A percentile compares a stretch with the other conserved stretches of the same genome.
These are phyloP conservation scores for Leucocoprinus birnbaumii DNA, from an alignment of 768 basidiomycete genomes.

Conservation along the genomic window DNA sequence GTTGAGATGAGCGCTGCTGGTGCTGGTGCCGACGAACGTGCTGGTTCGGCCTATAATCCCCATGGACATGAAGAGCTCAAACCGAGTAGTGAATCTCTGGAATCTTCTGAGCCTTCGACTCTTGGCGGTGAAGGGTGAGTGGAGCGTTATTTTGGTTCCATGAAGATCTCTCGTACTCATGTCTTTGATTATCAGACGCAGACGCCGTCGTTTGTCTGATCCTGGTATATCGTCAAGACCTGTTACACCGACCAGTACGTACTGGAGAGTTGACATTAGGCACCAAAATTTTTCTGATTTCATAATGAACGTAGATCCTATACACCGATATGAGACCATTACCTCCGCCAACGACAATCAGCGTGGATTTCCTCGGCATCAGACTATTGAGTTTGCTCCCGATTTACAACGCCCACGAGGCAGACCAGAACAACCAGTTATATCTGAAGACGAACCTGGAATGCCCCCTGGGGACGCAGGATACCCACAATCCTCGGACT, in stretches of 20 bases:
- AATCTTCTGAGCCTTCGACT: conserved; percentile 17
- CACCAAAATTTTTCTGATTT: background rate
- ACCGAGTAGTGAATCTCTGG: background rate
- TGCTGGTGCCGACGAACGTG: background rate
- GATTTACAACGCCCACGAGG: conserved; percentile 23
- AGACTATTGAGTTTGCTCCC: conserved; percentile 39
- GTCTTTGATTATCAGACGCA: conserved; percentile 7
- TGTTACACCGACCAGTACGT: conserved; percentile 30
- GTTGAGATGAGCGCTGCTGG: background rate
- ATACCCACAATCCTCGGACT: background rate
- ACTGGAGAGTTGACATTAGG: background rate
- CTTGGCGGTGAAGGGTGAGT: conserved; percentile 14
- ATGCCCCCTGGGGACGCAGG: background rate
- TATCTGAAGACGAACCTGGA: conserved; percentile 11
- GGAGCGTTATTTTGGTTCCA: background rate
- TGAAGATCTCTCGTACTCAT: background rate
- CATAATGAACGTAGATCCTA: conserved; percentile 20
- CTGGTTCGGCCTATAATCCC: background rate
- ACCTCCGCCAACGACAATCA: conserved; percentile 17
- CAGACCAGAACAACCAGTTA: conserved; percentile 17
- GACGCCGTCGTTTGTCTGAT: conserved; percentile 35
- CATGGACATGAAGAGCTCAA: background rate
- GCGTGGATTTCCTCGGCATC: conserved; percentile 32
- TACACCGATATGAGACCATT: conserved; percentile 36
- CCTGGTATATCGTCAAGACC: conserved; percentile 30